A percentile compares a stretch with the other conserved stretches of the same genome.
These are phyloP conservation scores for Mycena vulgaris DNA, from an alignment of 768 basidiomycete species.

Conservation along the genomic window DNA sequence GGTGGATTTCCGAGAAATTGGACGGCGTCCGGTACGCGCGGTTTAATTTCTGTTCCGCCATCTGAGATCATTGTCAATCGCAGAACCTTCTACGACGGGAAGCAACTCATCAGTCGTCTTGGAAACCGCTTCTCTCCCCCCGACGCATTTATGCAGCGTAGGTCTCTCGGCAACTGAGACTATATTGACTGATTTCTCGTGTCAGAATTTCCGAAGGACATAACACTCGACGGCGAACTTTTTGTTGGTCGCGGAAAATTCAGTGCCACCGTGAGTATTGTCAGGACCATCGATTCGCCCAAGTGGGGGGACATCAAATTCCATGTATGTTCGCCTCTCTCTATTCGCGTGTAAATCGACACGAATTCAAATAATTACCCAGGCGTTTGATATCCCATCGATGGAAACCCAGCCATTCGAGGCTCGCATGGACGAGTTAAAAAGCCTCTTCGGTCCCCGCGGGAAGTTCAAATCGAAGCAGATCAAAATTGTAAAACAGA, in stretches of 20 bases:
- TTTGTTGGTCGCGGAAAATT: conserved; percentile 72
- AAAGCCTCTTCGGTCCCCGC: conserved; percentile 61
- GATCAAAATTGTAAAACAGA: conserved; percentile 66
- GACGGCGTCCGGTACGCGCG: conserved; percentile 74
- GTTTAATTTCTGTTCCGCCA: not conserved
- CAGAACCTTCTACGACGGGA: conserved; percentile 71
- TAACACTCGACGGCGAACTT: conserved; percentile 73
- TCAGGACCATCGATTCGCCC: conserved; percentile 70
- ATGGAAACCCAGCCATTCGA: too few relatives aligned
- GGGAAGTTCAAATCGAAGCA: conserved; percentile 60
- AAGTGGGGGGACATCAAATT: conserved; percentile 71
- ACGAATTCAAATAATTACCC: too few relatives aligned
- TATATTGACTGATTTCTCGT: conserved; percentile 6
- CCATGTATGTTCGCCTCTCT: conserved; percentile 54
- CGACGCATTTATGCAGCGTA: too few relatives aligned
- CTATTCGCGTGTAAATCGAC: not conserved
- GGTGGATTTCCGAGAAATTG: conserved; percentile 76
- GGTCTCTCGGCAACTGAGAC: too few relatives aligned
- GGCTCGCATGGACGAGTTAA: too few relatives aligned
- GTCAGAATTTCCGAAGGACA: conserved; percentile 67
- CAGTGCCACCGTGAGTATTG: conserved; percentile 71
- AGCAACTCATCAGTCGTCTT: conserved; percentile 66
- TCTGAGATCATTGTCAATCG: not conserved
- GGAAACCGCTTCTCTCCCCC: conserved; percentile 74
- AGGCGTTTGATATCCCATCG: conserved; percentile 73